A percentile compares a stretch with the other conserved stretches of the same genome.
Conservation (phyloP, 768 basidiomycete genomes). For the Chalciporus chontae region DNA sequence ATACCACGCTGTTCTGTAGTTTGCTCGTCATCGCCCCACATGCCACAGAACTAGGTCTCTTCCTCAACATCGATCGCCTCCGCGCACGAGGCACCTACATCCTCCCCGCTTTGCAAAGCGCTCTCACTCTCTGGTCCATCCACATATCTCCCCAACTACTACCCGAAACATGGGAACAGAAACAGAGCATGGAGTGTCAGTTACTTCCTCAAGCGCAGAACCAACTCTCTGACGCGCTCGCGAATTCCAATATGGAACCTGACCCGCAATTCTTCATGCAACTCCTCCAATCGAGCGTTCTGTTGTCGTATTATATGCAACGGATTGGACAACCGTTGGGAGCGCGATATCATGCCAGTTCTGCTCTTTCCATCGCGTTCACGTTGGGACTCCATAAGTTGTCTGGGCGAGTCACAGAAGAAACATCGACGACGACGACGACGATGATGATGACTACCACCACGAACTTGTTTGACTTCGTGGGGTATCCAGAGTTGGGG, state of each 20-base stretch:
- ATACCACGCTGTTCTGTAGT: conserved; percentile 8
- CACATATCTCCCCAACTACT: conserved; percentile 41
- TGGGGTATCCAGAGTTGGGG: conserved; percentile 24
- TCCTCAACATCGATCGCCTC: conserved; percentile 53
- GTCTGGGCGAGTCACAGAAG: not conserved
- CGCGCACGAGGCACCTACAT: conserved; percentile 38
- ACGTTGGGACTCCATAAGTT: conserved; percentile 46
- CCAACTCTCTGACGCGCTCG: conserved; percentile 42
- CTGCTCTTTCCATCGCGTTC: conserved; percentile 44
- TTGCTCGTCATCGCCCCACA: conserved; percentile 47
- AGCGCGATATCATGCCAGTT: conserved; percentile 54
- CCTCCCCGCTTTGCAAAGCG: conserved; percentile 46
- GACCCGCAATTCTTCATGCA: conserved; percentile 43
- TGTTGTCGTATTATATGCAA: conserved; percentile 66
- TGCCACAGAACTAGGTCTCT: conserved; percentile 60
- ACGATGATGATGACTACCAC: not conserved
- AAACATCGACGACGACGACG: not conserved
- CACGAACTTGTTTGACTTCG: conserved; percentile 8
- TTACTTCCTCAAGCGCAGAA: conserved; percentile 50
- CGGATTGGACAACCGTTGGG: conserved; percentile 55
- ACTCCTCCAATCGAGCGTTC: conserved; percentile 57
- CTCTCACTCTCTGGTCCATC: conserved; percentile 51
- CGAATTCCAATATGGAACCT: conserved; percentile 31
- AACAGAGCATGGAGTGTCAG: conserved; percentile 7
- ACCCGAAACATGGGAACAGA: not conserved